Base-by-base conservation (phyloP, 1,139 yeast genomes). In the Diutina rugosa region DNA sequence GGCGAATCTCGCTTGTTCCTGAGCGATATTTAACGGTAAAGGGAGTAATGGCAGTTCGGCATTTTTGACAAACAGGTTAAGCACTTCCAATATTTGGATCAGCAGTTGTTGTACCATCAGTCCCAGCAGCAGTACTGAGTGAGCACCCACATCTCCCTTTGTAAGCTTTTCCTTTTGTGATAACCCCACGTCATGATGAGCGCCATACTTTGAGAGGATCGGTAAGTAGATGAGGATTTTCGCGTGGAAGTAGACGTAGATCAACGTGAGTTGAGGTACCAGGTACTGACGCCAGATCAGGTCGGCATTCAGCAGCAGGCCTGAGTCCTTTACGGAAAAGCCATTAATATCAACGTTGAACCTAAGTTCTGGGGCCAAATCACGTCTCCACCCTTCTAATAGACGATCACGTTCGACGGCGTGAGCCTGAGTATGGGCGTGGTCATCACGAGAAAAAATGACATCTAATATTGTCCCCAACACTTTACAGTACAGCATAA, bases 171-270 rank as follows among this genome's bases (percentile, higher is more conserved):
- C 78, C 60, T 76, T 76, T 56, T 66, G 66, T 6, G 78, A 75
- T 53, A 76, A 66, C 0, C 79, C 79, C 12, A 76, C 79, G 58
- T 75, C 73, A 58, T 72, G 76, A 58, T 75, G 77, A 59, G 72
- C 70, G 1, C 79, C 79, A 59, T 69, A 72, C 60, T 74, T 74
- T 9, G 79, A 74, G 29, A 89, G 75, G 2, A 87, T 80, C 0
- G 96, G 96, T 66, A 89, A 76, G 66, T 89, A 90, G 41, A 89
- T 85, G 68, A 90, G 75, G 49, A 89, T 80, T 61, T 86, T 84
- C 4, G 96, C 93, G 65, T 87, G 87, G 67, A 86, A 88, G 66
- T 87, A 90, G 54, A 86, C 68, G 66, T 85, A 80, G 14, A 85
- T 74, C 59, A 88, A 70, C 2, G 86, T 72, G 14, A 85, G 74